Evolutionary conservation across 768 basidiomycete species (phyloP).

Genomic region (Holtermanniella nyarrowii): DNA sequence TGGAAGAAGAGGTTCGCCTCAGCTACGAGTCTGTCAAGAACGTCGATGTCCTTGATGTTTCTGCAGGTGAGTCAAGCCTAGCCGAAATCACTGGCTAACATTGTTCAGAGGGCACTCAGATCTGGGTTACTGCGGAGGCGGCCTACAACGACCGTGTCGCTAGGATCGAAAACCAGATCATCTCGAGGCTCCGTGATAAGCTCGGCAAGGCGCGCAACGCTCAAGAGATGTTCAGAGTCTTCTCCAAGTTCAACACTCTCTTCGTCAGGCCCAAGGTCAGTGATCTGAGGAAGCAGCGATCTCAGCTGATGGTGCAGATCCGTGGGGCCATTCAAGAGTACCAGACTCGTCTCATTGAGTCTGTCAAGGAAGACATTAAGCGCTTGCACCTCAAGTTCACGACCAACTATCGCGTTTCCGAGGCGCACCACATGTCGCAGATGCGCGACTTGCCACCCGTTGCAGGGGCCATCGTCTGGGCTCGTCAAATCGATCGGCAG

Average conservation of each 20-base stretch:
- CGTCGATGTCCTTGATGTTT: constrained; percentile 91
- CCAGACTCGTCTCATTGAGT: constrained; percentile 95
- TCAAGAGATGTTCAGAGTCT: constrained; percentile 98
- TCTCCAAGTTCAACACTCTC: constrained; percentile 94
- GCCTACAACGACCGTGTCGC: constrained; percentile 97
- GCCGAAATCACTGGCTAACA: neutral
- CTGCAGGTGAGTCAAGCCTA: constrained; percentile 51
- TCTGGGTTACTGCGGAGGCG: constrained; percentile 94
- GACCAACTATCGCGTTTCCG: constrained; percentile 86
- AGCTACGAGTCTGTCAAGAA: constrained; percentile 96
- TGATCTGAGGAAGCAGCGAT: neutral
- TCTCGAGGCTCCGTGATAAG: constrained; percentile 78
- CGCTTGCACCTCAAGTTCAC: constrained; percentile 96
- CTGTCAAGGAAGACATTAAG: constrained; percentile 96
- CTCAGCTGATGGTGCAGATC: constrained; percentile 50
- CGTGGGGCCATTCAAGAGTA: constrained; percentile 98
- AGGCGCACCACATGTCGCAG: constrained; percentile 96
- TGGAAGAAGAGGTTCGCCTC: constrained; percentile 94
- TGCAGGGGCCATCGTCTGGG: constrained; percentile 96
- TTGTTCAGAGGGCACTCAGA: constrained; percentile 77
- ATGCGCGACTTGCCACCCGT: constrained; percentile 98
- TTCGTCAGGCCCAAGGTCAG: constrained; percentile 89
- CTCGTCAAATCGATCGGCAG: constrained; percentile 95
- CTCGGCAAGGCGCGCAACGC: constrained; percentile 92
- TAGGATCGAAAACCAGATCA: constrained; percentile 96